These are phyloP conservation scores for Flaveria trinervia DNA, from an alignment of 129 eudicot species.

Conservation along the genomic window DNA sequence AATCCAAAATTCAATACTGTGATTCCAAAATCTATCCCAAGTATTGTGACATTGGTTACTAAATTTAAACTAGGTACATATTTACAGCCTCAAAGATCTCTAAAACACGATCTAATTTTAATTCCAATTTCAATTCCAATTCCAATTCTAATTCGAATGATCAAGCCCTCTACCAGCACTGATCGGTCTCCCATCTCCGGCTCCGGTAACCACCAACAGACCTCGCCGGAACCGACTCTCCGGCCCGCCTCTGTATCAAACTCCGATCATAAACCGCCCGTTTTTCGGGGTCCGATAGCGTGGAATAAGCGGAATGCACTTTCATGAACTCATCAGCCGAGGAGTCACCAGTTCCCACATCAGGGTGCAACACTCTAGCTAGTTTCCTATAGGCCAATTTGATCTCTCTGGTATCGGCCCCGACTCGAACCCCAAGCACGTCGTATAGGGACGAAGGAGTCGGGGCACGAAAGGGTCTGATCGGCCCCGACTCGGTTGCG, in stretches of 20 bases:
- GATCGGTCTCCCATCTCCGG: conserved; percentile 73
- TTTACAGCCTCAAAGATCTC: conserved; percentile 4
- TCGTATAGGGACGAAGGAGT: conserved; percentile 52
- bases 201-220: conserved; percentile 14
- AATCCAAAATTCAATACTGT: conserved; percentile 4
- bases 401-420: conserved; percentile 62
- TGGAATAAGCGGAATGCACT: conserved; percentile 63
- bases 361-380: conserved; percentile 74
- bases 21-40: conserved; percentile 15
- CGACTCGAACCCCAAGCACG: conserved; percentile 53
- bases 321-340: conserved; percentile 62
- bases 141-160: neutral
- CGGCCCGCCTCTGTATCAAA: conserved; percentile 35
- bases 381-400: conserved; percentile 68
- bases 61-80: neutral
- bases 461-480: conserved; percentile 7
- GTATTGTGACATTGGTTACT: neutral
- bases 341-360: conserved; percentile 38
- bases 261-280: conserved; percentile 68
- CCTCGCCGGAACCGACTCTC: conserved; percentile 24
- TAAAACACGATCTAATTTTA: conserved; percentile 7
- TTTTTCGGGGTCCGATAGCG: conserved; percentile 64
- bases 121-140: neutral
- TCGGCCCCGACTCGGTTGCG: neutral
- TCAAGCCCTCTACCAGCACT: conserved; percentile 62